Percentiles rank a stretch among this genome's conserved stretches.
These are phyloP conservation scores for Chrysanthemum makinoi DNA, from an alignment of 129 eudicot genomes.

Conservation along the genomic window DNA sequence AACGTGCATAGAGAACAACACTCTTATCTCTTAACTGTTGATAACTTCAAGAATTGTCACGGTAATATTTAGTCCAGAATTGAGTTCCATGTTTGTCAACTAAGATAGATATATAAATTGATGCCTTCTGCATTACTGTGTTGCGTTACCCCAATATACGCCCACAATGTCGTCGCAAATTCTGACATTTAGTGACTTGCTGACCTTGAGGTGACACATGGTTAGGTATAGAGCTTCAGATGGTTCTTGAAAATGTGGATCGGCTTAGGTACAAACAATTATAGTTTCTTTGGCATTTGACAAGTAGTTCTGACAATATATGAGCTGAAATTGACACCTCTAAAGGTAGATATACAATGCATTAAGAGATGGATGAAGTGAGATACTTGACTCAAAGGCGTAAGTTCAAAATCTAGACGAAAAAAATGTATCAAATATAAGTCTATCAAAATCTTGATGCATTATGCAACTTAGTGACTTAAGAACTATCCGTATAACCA, in stretches of 20 bases:
- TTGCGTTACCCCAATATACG: neutral
- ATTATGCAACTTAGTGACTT: too few species aligned
- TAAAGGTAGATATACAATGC: too few species aligned
- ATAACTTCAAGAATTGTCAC: conserved; percentile 44
- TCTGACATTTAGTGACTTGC: too few species aligned
- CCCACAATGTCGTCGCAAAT: neutral
- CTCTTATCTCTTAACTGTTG: conserved; percentile 69
- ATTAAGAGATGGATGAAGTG: neutral
- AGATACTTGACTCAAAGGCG: neutral
- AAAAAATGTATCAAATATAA: neutral
- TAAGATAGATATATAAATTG: neutral
- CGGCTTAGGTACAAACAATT: too few species aligned
- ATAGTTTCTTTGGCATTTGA: too few species aligned
- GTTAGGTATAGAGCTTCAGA: too few species aligned
- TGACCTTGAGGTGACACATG: too few species aligned
- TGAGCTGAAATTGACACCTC: too few species aligned
- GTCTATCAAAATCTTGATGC: neutral
- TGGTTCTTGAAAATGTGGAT: too few species aligned
- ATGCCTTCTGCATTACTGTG: neutral
- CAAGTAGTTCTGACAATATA: too few species aligned
- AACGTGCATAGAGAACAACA: conserved; percentile 73
- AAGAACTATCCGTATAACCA: too few species aligned
- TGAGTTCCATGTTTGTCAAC: conserved; percentile 5
- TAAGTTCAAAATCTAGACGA: neutral
- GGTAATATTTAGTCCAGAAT: conserved; percentile 9